Percentiles rank a stretch among this genome's conserved stretches.
Conservation (phyloP, 495 filamentous ascomycete species). For the Halenospora varia region DNA sequence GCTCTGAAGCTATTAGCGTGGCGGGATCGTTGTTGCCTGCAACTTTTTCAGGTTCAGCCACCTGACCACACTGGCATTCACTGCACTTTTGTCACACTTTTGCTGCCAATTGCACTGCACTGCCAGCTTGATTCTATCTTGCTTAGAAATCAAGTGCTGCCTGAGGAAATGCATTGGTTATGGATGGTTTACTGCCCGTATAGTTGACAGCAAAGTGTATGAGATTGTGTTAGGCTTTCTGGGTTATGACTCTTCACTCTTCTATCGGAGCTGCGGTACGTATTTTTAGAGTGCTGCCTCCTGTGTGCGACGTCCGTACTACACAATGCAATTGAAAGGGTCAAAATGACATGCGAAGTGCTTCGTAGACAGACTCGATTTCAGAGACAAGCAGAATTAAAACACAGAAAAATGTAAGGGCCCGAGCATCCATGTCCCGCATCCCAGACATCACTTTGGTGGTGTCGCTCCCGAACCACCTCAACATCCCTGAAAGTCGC, state of each 20-base stretch:
- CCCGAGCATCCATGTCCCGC: neutral
- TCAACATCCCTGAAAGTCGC: neutral
- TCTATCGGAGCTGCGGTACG: neutral
- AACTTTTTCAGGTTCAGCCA: neutral
- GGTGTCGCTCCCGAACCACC: too few relatives aligned
- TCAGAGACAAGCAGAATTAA: too few relatives aligned
- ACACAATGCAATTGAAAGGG: too few relatives aligned
- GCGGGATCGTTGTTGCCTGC: too few relatives aligned
- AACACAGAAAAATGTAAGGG: neutral
- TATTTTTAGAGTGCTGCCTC: neutral
- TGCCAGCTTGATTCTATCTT: neutral
- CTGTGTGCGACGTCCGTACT: too few relatives aligned
- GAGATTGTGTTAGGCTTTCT: neutral
- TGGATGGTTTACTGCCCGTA: neutral
- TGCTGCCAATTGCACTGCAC: too few relatives aligned
- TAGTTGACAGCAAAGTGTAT: neutral
- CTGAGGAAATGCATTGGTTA: slow-evolving; percentile 17
- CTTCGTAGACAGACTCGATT: neutral
- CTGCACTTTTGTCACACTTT: neutral
- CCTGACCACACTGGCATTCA: neutral
- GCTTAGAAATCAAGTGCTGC: slow-evolving; percentile 9
- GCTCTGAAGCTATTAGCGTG: too few relatives aligned
- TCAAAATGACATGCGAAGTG: too few relatives aligned
- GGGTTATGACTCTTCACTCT: neutral
- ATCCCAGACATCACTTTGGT: too few relatives aligned